These are phyloP conservation scores for Chlamydomonas sp. DNA, from an alignment of 139 green algal species.

Conservation along the genomic window DNA sequence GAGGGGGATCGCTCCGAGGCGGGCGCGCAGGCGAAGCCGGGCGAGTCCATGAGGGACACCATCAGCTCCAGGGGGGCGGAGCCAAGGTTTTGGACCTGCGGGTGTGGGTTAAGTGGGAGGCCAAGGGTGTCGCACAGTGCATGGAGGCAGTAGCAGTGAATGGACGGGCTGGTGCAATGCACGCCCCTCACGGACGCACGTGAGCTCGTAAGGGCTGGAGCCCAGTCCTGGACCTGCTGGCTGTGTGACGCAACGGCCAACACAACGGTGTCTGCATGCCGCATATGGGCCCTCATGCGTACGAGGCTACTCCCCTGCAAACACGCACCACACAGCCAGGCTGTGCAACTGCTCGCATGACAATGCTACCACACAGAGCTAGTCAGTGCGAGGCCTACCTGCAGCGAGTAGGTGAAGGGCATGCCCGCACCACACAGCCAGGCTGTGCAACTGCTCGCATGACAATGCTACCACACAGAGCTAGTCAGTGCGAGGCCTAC, in stretches of 20 bases:
- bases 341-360: too few species aligned
- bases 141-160: neutral
- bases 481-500: neutral
- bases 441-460: too few species aligned
- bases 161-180: neutral
- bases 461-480: too few species aligned
- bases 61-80: constrained; percentile 40
- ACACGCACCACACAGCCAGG: neutral
- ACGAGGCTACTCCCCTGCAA: too few species aligned
- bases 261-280: too few species aligned
- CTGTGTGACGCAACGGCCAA: too few species aligned
- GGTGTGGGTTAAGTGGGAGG: neutral
- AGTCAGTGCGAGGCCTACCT: constrained; percentile 51
- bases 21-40: constrained; percentile 41
- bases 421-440: constrained; percentile 43
- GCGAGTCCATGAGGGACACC: constrained; percentile 52
- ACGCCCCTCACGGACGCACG: too few species aligned
- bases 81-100: constrained; percentile 56
- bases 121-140: neutral
- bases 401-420: constrained; percentile 56
- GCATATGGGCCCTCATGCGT: too few species aligned
- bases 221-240: too few species aligned
- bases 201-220: too few species aligned
- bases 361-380: too few species aligned
- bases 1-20: constrained; percentile 17